These are phyloP conservation scores for Manihot esculenta DNA, from an alignment of 441 rosid species.

Conservation along the genomic window DNA sequence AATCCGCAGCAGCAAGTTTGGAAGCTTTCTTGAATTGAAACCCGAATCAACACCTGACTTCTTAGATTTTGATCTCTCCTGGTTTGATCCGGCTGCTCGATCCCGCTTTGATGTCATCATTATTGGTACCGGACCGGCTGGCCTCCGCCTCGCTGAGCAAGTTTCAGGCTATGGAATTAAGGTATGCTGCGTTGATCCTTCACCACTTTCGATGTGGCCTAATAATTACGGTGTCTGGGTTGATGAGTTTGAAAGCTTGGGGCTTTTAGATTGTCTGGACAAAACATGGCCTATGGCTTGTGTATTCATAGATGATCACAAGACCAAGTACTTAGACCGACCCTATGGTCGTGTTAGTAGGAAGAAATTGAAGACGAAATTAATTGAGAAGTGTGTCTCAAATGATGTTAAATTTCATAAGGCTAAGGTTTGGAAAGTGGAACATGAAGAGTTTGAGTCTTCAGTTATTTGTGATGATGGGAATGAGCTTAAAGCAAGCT, in stretches of 20 bases:
- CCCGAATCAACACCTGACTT: slow-evolving; percentile 38
- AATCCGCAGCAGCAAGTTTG: slow-evolving; percentile 35
- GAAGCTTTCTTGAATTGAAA: slow-evolving; percentile 44
- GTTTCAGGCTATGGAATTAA: slow-evolving; percentile 48
- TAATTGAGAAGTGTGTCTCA: slow-evolving; percentile 48
- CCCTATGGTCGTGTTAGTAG: slow-evolving; percentile 62
- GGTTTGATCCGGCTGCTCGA: slow-evolving; percentile 37
- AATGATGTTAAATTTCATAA: slow-evolving; percentile 51
- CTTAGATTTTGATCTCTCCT: slow-evolving; percentile 42
- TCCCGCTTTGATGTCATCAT: slow-evolving; percentile 48
- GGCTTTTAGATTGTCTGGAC: slow-evolving; percentile 53
- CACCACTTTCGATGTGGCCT: slow-evolving; percentile 63
- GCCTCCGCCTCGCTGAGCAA: slow-evolving; percentile 66
- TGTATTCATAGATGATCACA: slow-evolving; percentile 46
- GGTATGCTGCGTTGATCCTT: slow-evolving; percentile 74
- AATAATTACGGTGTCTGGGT: slow-evolving; percentile 77
- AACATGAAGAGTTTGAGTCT: slow-evolving; percentile 55
- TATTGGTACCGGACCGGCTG: slow-evolving; percentile 67
- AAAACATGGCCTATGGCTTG: slow-evolving; percentile 56
- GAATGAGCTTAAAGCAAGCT: slow-evolving; percentile 45
- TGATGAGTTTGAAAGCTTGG: slow-evolving; percentile 62
- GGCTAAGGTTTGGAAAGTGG: slow-evolving; percentile 59
- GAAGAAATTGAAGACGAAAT: slow-evolving; percentile 40
- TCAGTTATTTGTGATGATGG: slow-evolving; percentile 53
- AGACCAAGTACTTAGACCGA: slow-evolving; percentile 51